Conservation (phyloP, 2,329 filamentous ascomycete species). For the Grosmannia clavigera region DNA sequence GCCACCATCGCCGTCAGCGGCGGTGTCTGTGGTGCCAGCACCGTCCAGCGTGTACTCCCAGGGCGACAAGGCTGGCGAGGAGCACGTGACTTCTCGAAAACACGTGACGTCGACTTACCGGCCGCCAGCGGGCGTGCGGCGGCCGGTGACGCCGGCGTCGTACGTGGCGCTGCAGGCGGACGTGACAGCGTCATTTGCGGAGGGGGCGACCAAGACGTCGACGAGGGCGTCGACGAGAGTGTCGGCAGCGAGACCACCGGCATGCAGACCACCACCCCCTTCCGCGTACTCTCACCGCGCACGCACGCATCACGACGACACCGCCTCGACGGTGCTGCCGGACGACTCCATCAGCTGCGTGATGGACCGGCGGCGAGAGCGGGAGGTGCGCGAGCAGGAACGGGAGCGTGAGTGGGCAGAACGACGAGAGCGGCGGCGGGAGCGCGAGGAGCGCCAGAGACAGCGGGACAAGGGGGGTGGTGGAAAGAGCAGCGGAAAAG, state of each 20-base stretch:
- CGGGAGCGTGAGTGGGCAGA: neutral
- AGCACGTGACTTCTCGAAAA: neutral
- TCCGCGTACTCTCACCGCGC: neutral
- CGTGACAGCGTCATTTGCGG: neutral
- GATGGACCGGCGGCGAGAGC: neutral
- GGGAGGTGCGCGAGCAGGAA: neutral
- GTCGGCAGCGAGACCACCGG: too few species aligned
- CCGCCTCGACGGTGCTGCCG: constrained; percentile 4
- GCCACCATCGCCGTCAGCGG: neutral
- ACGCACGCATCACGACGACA: neutral
- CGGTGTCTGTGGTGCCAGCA: neutral
- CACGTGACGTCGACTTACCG: neutral
- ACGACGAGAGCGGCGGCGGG: neutral
- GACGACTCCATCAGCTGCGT: constrained; percentile 12
- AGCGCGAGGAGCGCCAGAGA: neutral
- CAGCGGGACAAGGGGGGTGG: neutral
- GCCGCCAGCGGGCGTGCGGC: neutral
- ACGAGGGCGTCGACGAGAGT: neutral
- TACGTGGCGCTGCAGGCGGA: constrained; percentile 5
- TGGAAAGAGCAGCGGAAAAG: neutral
- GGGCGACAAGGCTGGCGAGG: neutral
- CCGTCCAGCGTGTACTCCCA: constrained; percentile 5
- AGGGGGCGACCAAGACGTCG: too few species aligned
- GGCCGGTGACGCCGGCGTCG: neutral
- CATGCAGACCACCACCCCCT: neutral